Evolutionary conservation across 208 protist species (phyloP), one percentile per base, ranked within the genome.

Genomic region (Leishmania amazonensis): DNA sequence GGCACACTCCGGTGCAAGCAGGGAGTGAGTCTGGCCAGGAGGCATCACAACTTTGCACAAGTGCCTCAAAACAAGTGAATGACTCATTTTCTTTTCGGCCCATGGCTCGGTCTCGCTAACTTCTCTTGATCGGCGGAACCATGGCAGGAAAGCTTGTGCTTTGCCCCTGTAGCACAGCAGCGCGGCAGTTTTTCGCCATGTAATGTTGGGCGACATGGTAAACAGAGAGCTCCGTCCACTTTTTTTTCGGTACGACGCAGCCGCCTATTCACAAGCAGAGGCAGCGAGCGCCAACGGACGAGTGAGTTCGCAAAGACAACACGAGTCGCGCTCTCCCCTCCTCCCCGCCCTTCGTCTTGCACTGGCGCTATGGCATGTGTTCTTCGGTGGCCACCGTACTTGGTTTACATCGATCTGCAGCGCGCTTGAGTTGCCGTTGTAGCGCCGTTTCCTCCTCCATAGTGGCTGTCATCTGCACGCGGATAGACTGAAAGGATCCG

Each of bases 401-500:
- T 49, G 28, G 75, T 70, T 51, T 70, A 79, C 75, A 79, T 79
- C 75, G 75, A 42, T 49, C 28, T 67, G 38, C 58, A 67, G 58
- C 57, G 53, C 42, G 28, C n/a, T 79, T 58, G 6, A 79, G 75
- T 24, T 79, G 75, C 9, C 42, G 58, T n/a, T 5, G 57, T 21
- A 79, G 54, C 24, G 57, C 21, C 35, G 53, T 31, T 45, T 79
- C 75, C 45, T 79, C 75, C 1, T 35, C 24, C n/a, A 67, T 3
- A 9, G 11, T 45, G 21, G 54, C 3, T 38, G 75, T 79, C 75
- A 67, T 67, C 15, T 67, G 35, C 24, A 47, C 28, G 3, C 73
- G 49, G 5, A 62, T 42, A 24, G 73, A 76, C 73, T 76, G 31
- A 31, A 76, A 47, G 35, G 51, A 54, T 57, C 4, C 6, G 21